A percentile compares a stretch with the other conserved stretches of the same genome.
Conservation (phyloP, 192 early-diverging fungal genomes). For the Gorgonomyces haynaldii region DNA sequence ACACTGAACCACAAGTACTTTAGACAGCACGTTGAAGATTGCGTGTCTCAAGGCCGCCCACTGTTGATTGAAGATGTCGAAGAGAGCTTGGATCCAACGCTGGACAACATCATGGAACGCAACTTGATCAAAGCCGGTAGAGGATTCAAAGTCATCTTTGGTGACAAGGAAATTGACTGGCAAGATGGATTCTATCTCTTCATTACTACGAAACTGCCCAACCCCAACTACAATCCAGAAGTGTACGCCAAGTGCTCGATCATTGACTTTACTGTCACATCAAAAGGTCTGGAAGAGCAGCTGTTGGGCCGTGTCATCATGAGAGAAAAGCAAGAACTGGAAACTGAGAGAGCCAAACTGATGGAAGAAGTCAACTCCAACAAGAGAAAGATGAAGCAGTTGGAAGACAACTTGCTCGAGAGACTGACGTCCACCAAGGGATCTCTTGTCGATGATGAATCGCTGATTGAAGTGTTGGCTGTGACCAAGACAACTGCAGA, state of each 20-base stretch:
- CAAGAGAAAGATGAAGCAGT: constrained; percentile 57
- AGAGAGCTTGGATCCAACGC: constrained; percentile 48
- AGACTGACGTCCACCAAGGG: constrained; percentile 55
- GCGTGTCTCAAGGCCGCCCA: constrained; percentile 43
- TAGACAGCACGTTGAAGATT: constrained; percentile 50
- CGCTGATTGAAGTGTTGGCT: constrained; percentile 53
- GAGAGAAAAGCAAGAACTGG: constrained; percentile 56
- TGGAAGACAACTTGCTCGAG: constrained; percentile 55
- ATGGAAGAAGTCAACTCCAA: constrained; percentile 55
- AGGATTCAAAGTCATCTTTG: constrained; percentile 47
- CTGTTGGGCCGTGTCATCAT: constrained; percentile 54
- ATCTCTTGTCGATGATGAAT: constrained; percentile 54
- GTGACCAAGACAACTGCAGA: constrained; percentile 52
- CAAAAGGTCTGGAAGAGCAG: constrained; percentile 53
- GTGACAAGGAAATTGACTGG: constrained; percentile 55
- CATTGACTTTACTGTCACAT: constrained; percentile 55
- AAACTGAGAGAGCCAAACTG: constrained; percentile 51
- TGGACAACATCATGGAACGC: constrained; percentile 53
- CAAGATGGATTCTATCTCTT: constrained; percentile 45
- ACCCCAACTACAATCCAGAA: constrained; percentile 56
- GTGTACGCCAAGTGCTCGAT: constrained; percentile 52
- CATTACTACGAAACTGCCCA: constrained; percentile 54
- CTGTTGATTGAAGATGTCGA: constrained; percentile 57
- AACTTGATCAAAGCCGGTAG: constrained; percentile 52
- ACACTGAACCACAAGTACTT: constrained; percentile 47